Base-by-base conservation (phyloP, 768 basidiomycete species). In the Mycena epipterygia region DNA sequence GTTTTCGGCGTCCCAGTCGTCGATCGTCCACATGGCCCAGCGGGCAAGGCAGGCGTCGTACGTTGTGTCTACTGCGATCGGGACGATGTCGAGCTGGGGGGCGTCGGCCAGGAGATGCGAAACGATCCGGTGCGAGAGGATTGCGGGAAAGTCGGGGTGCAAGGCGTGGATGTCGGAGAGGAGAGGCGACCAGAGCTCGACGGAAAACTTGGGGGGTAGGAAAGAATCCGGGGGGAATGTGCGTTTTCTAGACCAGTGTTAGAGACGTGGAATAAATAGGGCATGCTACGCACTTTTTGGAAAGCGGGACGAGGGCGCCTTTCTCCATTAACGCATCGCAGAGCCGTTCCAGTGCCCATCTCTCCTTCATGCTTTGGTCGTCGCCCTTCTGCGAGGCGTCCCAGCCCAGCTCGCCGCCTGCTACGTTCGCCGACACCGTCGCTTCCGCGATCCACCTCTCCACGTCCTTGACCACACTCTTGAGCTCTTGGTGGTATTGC, bases 401-500 rank as follows among this genome's bases (percentile, higher is more conserved):
- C 89, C 89, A 91, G n/a, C 81, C 86, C 39, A 87, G 76, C 35
- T 82, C 82, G 68, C 86, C 85, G n/a, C 81, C 73, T 0, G 81
- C 80, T 14, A 88, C 79, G 61, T 88, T 87, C 30, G 90, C 88
- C 25, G 89, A 87, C 27, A 93, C 86, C 75, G 86, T 87, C 27
- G 89, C 89, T 81, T 97, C 94, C 5, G 90, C 84, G 33, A 95
- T 86, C 93, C 94, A 96, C 19, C 91, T 83, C 76, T 96, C 95
- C 23, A 94, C 77, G 48, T 91, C 91, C 67, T 89, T 87, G 52
- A 91, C 80, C 17, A 88, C 75, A 6, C 81, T 75, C 7, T 85
- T 78, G 17, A 92, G 83, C 19, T 89, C 86, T 7, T 82, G 78
- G 52, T 89, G 88, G 70, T 87, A 83, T 42, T 83, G 84, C 2